A percentile compares a stretch with the other conserved stretches of the same genome.
Conservation (phyloP, 1,284 basidiomycete species). For the Tilletia horrida region DNA sequence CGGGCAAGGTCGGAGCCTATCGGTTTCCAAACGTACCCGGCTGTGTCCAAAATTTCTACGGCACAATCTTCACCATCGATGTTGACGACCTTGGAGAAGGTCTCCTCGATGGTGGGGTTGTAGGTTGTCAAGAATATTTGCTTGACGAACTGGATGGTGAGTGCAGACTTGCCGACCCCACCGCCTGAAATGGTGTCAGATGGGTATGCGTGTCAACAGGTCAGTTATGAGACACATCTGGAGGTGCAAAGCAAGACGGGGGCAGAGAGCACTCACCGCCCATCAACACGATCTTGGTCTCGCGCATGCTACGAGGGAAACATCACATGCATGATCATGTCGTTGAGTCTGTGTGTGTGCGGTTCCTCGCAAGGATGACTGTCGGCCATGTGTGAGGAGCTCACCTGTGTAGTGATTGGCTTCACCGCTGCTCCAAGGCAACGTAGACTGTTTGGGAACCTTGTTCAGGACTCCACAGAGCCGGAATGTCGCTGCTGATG, state of each 20-base stretch:
- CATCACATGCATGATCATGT: not conserved
- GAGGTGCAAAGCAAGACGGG: not conserved
- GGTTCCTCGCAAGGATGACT: no score
- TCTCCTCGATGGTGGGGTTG: constrained; percentile 52
- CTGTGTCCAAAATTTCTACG: constrained; percentile 49
- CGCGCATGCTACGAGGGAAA: constrained; percentile 32
- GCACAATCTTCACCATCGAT: constrained; percentile 45
- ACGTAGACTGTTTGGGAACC: no score
- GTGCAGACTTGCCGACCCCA: constrained; percentile 48
- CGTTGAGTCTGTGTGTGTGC: not conserved
- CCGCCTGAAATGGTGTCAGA: constrained; percentile 26
- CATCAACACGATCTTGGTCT: constrained; percentile 45
- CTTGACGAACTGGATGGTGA: constrained; percentile 47
- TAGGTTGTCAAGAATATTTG: constrained; percentile 48
- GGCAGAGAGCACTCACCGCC: constrained; percentile 29
- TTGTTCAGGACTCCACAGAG: no score
- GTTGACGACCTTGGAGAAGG: constrained; percentile 42
- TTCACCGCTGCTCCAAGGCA: no score
- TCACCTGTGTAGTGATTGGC: no score
- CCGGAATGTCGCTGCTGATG: no score
- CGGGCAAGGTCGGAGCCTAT: no score
- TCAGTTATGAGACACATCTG: not conserved
- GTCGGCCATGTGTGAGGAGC: no score
- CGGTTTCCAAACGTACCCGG: constrained; percentile 29
- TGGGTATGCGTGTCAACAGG: not conserved